Base-by-base conservation (phyloP, 768 basidiomycete genomes). In the Suillus brevipes region DNA sequence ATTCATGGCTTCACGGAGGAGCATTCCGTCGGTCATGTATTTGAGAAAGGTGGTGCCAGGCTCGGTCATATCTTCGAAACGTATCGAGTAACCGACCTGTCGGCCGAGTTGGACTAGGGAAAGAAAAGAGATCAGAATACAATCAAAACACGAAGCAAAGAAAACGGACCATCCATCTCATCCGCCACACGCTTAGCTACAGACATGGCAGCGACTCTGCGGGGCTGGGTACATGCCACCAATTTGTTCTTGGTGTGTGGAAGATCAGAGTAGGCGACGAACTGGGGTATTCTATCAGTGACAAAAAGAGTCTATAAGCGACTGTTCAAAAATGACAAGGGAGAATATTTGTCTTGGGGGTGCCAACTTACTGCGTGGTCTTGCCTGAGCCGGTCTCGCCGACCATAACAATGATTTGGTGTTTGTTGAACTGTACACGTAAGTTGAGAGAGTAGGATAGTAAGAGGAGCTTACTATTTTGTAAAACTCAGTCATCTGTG, bases 1-100 rank as follows among this genome's bases (percentile, higher is more conserved):
- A 77, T 96, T 94, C 97, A 98, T 99, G 6, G 95, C 95, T 80
- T 97, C 95, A n/a, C 95, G 89, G n/a, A 97, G 86, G 61, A 94
- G 88, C 96, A 98, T 97, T 86, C 97, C 97, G 71, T 99, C 97
- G 18, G 97, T 99, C 96, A 99, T 97, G 80, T 99, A 99, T 76
- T 97, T 98, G 67, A 99, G 83, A 78, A 99, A 97, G 0, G 97
- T 99, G 81, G 70, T 93, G 85, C 50, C 97, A 91, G 92, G 95
- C 91, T 76, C 75, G 18, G 75, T 76, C 75, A 76, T 76, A 75
- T 99, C 97, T 77, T 99, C 97, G 77, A 99, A 99, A 75, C 97
- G 94, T 72, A 98, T 98, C 6, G 94, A 94, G 78, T 99, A 99
- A 63, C 97, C 97, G 67, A 99, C 97, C 67, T 98, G 90, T 71